These are phyloP conservation scores for Penicillium maclennaniae DNA, from an alignment of 495 filamentous ascomycete genomes.

Conservation along the genomic window DNA sequence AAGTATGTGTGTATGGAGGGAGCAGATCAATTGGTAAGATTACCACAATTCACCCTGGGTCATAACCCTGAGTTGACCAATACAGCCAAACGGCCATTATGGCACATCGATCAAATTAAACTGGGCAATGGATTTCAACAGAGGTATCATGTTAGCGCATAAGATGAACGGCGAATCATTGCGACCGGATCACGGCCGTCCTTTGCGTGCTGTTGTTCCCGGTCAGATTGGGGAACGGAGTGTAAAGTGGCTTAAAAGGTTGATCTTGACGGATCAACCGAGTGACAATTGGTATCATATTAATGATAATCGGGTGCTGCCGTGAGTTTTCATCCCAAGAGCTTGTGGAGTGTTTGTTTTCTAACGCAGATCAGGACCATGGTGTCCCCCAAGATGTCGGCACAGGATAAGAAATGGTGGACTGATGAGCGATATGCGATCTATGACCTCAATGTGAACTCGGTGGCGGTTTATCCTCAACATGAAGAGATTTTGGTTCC, in stretches of 20 bases:
- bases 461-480: conserved; percentile 74
- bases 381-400: conserved; percentile 78
- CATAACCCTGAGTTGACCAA: conserved; percentile 4
- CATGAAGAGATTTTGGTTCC: conserved; percentile 72
- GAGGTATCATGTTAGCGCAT: conserved; percentile 85
- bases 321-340: conserved; percentile 34
- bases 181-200: conserved; percentile 83
- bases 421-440: conserved; percentile 91
- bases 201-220: conserved; percentile 79
- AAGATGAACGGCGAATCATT: conserved; percentile 90
- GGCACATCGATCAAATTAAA: conserved; percentile 85
- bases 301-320: conserved; percentile 88
- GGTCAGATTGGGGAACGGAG: conserved; percentile 93
- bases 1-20: conserved; percentile 93
- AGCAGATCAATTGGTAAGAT: conserved; percentile 69
- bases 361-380: conserved; percentile 51
- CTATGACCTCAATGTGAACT: conserved; percentile 89
- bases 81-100: conserved; percentile 81
- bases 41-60: background rate
- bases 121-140: conserved; percentile 82
- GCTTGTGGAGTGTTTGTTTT: background rate
- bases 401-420: conserved; percentile 75
- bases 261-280: conserved; percentile 73
- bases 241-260: conserved; percentile 89
- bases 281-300: conserved; percentile 98